phyloP scores from a whole-genome alignment of 352 stramenopile species.

The Globisporangium radiosum region DNA sequence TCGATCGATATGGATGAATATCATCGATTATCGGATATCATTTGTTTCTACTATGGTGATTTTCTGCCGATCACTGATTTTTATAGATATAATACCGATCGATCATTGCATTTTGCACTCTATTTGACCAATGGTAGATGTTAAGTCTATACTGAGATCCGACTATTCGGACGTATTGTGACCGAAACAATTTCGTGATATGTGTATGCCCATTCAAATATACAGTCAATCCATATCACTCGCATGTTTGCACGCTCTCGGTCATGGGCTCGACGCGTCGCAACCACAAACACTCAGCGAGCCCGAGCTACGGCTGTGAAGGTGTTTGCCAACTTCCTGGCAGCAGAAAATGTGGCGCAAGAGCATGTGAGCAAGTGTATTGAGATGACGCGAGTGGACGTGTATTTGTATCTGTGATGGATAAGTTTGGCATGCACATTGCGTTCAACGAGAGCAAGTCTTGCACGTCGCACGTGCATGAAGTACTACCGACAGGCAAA shows the following conservation, averaged over 20 bases:
- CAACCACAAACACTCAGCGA: background rate
- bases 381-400: background rate
- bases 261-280: background rate
- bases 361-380: background rate
- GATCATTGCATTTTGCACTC: background rate
- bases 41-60: background rate
- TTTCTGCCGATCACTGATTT: background rate
- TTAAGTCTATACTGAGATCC: background rate
- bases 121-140: background rate
- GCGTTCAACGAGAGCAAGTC: background rate
- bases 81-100: too few relatives aligned
- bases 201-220: background rate
- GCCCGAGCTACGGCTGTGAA: background rate
- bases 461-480: background rate
- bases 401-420: background rate
- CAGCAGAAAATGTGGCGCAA: background rate
- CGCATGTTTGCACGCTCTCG: background rate
- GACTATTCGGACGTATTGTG: background rate
- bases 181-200: background rate
- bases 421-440: background rate
- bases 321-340: background rate
- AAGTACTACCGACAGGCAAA: background rate
- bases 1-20: constrained; percentile 1
- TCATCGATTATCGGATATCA: background rate
- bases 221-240: background rate